Evolutionary conservation across 2,329 filamentous ascomycete genomes (phyloP).

Genomic region (Aureobasidium sp.): DNA sequence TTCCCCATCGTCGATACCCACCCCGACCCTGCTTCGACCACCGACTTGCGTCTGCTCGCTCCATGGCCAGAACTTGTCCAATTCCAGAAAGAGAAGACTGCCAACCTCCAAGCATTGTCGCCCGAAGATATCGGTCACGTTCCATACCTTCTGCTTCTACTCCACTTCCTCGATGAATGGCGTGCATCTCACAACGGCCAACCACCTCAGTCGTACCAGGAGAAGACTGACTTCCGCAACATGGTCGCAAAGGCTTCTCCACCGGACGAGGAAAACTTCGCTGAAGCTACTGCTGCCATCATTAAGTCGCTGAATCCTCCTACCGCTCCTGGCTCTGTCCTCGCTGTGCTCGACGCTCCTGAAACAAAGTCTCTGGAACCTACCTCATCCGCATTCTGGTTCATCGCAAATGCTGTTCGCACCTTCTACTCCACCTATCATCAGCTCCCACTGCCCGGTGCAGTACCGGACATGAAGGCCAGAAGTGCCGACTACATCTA

Average conservation of each 20-base stretch:
- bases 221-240: conserved; percentile 77
- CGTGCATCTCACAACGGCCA: conserved; percentile 61
- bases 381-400: conserved; percentile 68
- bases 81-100: conserved; percentile 61
- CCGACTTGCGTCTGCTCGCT: conserved; percentile 73
- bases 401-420: conserved; percentile 73
- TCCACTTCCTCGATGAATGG: conserved; percentile 80
- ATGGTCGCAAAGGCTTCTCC: conserved; percentile 72
- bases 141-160: conserved; percentile 74
- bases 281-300: conserved; percentile 82
- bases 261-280: conserved; percentile 77
- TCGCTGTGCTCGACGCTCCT: conserved; percentile 69
- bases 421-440: conserved; percentile 67
- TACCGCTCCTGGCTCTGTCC: conserved; percentile 60
- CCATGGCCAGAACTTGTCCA: conserved; percentile 77
- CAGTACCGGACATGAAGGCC: conserved; percentile 95
- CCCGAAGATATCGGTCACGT: conserved; percentile 63
- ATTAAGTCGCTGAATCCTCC: conserved; percentile 74
- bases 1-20: conserved; percentile 96
- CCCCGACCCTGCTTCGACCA: conserved; percentile 75
- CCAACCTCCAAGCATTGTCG: conserved; percentile 32
- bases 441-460: conserved; percentile 74
- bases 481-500: conserved; percentile 82
- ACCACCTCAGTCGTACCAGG: conserved; percentile 66
- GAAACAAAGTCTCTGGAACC: conserved; percentile 43